A percentile compares a stretch with the other conserved stretches of the same genome.
These are phyloP conservation scores for Phytophthora fragariae DNA, from an alignment of 352 stramenopile genomes.

Conservation along the genomic window DNA sequence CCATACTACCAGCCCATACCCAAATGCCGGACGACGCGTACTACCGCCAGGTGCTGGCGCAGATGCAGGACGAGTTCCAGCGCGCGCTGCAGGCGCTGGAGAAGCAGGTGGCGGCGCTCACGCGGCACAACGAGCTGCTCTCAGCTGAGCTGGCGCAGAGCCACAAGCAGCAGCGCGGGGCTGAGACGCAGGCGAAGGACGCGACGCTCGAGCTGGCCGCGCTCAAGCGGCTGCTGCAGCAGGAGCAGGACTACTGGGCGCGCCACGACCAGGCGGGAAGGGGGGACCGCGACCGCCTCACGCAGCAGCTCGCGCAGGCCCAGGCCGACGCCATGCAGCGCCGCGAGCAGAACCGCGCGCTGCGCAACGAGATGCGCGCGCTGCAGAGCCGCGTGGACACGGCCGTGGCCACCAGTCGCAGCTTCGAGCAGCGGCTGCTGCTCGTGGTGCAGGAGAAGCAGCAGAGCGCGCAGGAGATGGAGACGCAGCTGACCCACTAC, in stretches of 20 bases:
- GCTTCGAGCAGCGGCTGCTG: conserved; percentile 63
- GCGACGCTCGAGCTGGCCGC: conserved; percentile 43
- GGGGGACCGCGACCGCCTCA: conserved; percentile 44
- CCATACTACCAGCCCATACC: no score
- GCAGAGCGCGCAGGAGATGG: conserved; percentile 41
- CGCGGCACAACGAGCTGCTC: conserved; percentile 63
- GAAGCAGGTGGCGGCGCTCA: conserved; percentile 57
- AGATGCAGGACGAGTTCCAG: conserved; percentile 73
- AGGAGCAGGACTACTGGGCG: conserved; percentile 62
- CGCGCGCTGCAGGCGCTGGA: conserved; percentile 62
- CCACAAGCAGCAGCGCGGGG: conserved; percentile 18
- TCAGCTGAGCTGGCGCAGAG: conserved; percentile 25
- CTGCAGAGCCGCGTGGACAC: conserved; percentile 61
- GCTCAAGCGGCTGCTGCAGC: conserved; percentile 50
- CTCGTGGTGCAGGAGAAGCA: conserved; percentile 55
- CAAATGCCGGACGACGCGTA: conserved; percentile 39
- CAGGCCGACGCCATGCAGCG: conserved; percentile 40
- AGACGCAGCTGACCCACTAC: conserved; percentile 48
- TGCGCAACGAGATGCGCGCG: conserved; percentile 51
- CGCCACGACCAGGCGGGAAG: conserved; percentile 31
- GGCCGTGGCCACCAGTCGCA: conserved; percentile 51
- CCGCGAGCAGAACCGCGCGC: conserved; percentile 42
- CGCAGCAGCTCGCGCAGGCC: conserved; percentile 39
- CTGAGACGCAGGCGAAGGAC: conserved; percentile 36
- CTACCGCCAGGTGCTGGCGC: conserved; percentile 60